Percentiles rank a stretch among this genome's conserved stretches.
These are phyloP conservation scores for Pythium guiyangense DNA, from an alignment of 352 stramenopile genomes.

Conservation along the genomic window DNA sequence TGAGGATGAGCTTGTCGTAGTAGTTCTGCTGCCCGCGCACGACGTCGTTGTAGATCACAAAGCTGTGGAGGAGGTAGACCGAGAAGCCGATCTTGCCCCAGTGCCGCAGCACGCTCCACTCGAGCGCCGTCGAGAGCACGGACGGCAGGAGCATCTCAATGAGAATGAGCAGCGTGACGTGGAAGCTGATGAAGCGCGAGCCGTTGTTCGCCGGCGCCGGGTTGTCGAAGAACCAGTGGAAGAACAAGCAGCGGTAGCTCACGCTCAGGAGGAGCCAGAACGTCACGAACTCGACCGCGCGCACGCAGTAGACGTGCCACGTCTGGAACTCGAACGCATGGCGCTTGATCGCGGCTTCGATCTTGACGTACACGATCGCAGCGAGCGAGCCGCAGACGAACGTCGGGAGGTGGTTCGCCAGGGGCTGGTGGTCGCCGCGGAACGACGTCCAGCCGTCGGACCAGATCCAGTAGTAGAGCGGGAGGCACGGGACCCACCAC, in stretches of 20 bases:
- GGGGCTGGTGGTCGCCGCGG: constrained; percentile 16
- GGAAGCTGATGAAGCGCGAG: constrained; percentile 16
- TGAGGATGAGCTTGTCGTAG: too few species aligned
- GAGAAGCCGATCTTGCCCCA: constrained; percentile 37
- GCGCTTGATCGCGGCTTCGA: constrained; percentile 12
- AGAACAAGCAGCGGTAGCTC: constrained; percentile 17
- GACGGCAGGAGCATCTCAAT: constrained; percentile 29
- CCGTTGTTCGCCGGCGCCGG: constrained; percentile 12
- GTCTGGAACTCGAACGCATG: constrained; percentile 9
- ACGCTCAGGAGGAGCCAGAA: constrained; percentile 20
- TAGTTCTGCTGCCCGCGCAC: too few species aligned
- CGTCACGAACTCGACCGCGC: constrained; percentile 11
- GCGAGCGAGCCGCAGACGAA: constrained; percentile 27
- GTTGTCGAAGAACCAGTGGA: constrained; percentile 22
- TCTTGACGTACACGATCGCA: constrained; percentile 20
- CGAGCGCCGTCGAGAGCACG: constrained; percentile 17
- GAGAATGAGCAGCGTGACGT: constrained; percentile 22
- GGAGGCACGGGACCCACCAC: constrained; percentile 19
- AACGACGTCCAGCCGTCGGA: constrained; percentile 14
- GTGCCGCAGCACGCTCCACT: constrained; percentile 26
- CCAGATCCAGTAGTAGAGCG: constrained; percentile 16
- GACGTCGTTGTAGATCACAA: constrained; percentile 38
- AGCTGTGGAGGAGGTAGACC: constrained; percentile 39
- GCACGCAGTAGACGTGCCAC: constrained; percentile 7
- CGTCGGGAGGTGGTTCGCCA: constrained; percentile 25